phyloP scores from a whole-genome alignment of 352 stramenopile species.

The Phytophthora chlamydospora region DNA sequence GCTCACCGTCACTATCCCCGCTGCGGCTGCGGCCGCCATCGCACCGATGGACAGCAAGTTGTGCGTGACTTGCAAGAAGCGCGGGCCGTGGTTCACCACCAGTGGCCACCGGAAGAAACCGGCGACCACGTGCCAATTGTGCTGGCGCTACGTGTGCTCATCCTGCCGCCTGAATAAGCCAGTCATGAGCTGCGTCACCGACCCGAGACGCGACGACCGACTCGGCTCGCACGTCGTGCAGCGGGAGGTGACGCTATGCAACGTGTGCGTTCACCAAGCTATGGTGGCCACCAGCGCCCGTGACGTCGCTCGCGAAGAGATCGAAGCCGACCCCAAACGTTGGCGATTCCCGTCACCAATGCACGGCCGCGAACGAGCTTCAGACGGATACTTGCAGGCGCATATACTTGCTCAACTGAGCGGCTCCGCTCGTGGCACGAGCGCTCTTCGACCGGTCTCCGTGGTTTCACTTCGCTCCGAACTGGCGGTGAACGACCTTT shows the following conservation, averaged over 20 bases:
- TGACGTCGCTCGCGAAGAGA: slow-evolving; percentile 46
- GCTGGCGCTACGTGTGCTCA: slow-evolving; percentile 56
- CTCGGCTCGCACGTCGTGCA: slow-evolving; percentile 30
- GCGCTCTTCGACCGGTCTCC: slow-evolving; percentile 19
- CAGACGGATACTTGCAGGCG: slow-evolving; percentile 21
- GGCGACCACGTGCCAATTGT: slow-evolving; percentile 47
- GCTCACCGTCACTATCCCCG: slow-evolving; percentile 34
- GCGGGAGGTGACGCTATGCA: slow-evolving; percentile 46
- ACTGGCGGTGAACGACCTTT: slow-evolving; percentile 29
- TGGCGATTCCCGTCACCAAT: slow-evolving; percentile 26
- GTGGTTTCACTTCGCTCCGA: slow-evolving; percentile 23
- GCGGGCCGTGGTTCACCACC: slow-evolving; percentile 31
- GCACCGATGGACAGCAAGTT: slow-evolving; percentile 27
- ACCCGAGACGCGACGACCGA: slow-evolving; percentile 28
- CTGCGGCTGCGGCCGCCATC: slow-evolving; percentile 26
- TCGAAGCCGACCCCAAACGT: slow-evolving; percentile 30
- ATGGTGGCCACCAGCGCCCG: slow-evolving; percentile 42
- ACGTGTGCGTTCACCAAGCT: slow-evolving; percentile 45
- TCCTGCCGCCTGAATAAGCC: slow-evolving; percentile 60
- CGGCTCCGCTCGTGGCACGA: slow-evolving; percentile 12
- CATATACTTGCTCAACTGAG: slow-evolving; percentile 18
- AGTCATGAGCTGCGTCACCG: slow-evolving; percentile 37
- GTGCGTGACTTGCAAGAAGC: slow-evolving; percentile 49
- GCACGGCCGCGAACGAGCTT: slow-evolving; percentile 15
- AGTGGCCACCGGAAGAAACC: slow-evolving; percentile 42